Base-by-base conservation (phyloP, 1,284 basidiomycete genomes). In the Exobasidium rhododendri region DNA sequence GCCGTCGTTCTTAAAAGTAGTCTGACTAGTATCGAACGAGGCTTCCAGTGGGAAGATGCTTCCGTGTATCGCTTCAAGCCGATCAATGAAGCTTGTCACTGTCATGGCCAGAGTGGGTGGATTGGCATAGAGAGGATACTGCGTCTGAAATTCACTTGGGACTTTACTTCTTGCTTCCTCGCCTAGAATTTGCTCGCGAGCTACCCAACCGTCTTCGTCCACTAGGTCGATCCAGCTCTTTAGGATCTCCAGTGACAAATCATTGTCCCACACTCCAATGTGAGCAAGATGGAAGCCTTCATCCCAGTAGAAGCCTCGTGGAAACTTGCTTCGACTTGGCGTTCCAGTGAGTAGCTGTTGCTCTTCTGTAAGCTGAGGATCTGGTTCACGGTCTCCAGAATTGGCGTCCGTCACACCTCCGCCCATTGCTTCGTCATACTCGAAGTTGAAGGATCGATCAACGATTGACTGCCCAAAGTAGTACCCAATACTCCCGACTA, bases 251-350 rank as follows among this genome's bases (percentile, higher is more conserved):
- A 96, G 84, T 71, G 90, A 90, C 64, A 96, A 86, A 72, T 92
- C 91, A 64, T 89, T 91, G 75, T 97, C 94, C 89, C 89, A 94
- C 68, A 87, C 86, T 22, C 91, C 91, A 50, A 97, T 90, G 70
- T 93, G 88, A 45, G 92, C 82, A 31, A 96, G 81, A 80, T 97
- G 94, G 83, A 97, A 97, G 1, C 93, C 93, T 81, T 97, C 93
- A 77, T 97, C 93, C 91, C 93, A 97, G 80, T 97, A 97, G 80
- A 97, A 97, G 24, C 93, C 93, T 78, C 93, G 85, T 1, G 93
- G 93, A 83, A 97, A 97, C 83, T 96, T 94, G 70, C 90, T 92
- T 53, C 94, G 85, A 78, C 91, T 93, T 1, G 93, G 93, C 0
- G 93, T 97, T 0, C 91, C 93, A 4, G 93, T 94, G 66, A 94